Evolutionary conservation across 129 eudicot genomes (phyloP).

Genomic region (Helianthus tuberosus): DNA sequence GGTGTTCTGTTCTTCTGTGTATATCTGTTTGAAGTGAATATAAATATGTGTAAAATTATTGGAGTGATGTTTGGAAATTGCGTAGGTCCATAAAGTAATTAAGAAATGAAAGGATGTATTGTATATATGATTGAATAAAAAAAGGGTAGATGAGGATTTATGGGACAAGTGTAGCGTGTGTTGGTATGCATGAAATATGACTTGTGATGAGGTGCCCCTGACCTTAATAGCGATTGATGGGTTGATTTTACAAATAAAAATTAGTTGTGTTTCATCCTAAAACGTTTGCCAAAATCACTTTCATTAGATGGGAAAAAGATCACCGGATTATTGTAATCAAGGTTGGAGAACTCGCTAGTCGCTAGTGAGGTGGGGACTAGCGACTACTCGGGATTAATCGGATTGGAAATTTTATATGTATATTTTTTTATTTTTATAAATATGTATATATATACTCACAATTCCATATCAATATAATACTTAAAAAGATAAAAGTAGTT

Average conservation of each 20-base stretch:
- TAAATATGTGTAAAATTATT: neutral
- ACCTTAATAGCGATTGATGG: constrained; percentile 35
- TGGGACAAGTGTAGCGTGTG: constrained; percentile 35
- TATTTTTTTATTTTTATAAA: too few species aligned
- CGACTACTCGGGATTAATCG: too few species aligned
- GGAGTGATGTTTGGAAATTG: neutral
- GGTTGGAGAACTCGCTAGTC: too few species aligned
- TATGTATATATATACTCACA: too few species aligned
- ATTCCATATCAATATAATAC: too few species aligned
- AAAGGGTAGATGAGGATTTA: constrained; percentile 27
- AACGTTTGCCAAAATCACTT: neutral
- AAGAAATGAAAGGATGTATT: constrained; percentile 22
- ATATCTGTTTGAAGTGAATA: constrained; percentile 19
- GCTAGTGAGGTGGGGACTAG: too few species aligned
- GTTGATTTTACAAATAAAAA: constrained; percentile 1
- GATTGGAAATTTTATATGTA: too few species aligned
- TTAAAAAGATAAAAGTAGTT: too few species aligned
- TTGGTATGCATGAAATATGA: constrained; percentile 23
- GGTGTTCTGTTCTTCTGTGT: neutral
- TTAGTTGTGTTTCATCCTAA: constrained; percentile 26
- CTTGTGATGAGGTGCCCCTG: constrained; percentile 36
- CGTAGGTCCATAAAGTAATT: constrained; percentile 10
- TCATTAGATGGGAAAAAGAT: neutral
- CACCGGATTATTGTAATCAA: neutral
- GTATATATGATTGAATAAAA: constrained; percentile 20